Evolutionary conservation across 1,284 basidiomycete species (phyloP).

Genomic region (Neonothopanus nambi): DNA sequence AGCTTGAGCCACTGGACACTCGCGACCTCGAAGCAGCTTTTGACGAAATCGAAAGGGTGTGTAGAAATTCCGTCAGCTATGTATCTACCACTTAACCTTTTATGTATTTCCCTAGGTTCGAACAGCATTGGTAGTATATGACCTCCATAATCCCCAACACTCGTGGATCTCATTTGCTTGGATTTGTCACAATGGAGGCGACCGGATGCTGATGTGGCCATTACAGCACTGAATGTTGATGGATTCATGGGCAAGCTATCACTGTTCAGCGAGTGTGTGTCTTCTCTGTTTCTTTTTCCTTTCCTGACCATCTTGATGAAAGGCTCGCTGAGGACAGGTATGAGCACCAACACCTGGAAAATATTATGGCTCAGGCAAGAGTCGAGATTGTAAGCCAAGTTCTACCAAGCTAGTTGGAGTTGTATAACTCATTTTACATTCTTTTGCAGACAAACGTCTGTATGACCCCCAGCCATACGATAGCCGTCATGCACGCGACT

Average conservation of each 20-base stretch:
- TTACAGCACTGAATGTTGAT: conserved; percentile 79
- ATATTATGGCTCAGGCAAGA: too few relatives aligned
- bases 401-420: too few relatives aligned
- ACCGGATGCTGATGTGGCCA: conserved; percentile 87
- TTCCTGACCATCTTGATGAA: background rate
- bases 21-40: conserved; percentile 88
- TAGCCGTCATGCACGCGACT: conserved; percentile 54
- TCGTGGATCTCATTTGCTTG: conserved; percentile 95
- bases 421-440: conserved; percentile 7
- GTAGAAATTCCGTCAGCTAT: too few relatives aligned
- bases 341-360: conserved; percentile 93
- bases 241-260: conserved; percentile 86
- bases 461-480: conserved; percentile 84
- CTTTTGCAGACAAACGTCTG: conserved; percentile 46
- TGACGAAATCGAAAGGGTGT: too few relatives aligned
- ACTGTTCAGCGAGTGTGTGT: conserved; percentile 80
- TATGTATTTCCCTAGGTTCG: conserved; percentile 70
- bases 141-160: too few relatives aligned
- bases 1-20: conserved; percentile 80
- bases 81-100: background rate
- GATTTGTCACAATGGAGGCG: conserved; percentile 81
- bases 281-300: background rate
- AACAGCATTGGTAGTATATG: conserved; percentile 93
- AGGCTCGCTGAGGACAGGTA: conserved; percentile 93
- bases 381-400: conserved; percentile 54